Evolutionary conservation across 257 asterid species (phyloP), one percentile per base, ranked within the genome.

Genomic region (Apocynum venetum): DNA sequence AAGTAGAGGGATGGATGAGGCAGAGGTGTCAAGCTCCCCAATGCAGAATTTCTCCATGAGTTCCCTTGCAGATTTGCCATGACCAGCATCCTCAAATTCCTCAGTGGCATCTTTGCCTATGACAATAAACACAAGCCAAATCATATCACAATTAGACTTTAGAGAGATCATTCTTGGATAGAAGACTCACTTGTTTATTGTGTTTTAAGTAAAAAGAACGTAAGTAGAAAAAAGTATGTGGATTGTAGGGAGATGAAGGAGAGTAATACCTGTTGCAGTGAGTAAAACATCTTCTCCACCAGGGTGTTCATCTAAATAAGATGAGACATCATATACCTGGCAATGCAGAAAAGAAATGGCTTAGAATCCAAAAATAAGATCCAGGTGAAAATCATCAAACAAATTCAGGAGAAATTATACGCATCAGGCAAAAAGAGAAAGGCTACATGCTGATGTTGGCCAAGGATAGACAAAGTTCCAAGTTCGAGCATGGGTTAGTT

Each of bases 11-110:
- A 90, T 89, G 56, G 86, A 82, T 75, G 88, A 77, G 20, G 89
- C 60, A 64, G 83, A n/a, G 35, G 84, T 60, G 51, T 91, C 97
- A 17, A 95, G 88, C 84, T 95, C 99, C 77, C 99, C 99, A 13
- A 95, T 86, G 91, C 79, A 90, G 87, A 89, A 95, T 77, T 86
- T 74, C 80, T 85, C 91, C 98, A 95, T 86, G 9, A 82, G 89
- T 67, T 90, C 97, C 88, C 96, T 85, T 1, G 98, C 97, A 0
- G 75, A 75, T 86, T 89, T 88, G 91, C 98, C 89, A 55, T 95
- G 99, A 71, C 99, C 99, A 1, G 97, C 98, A 82, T 95, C 98
- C 86, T 95, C 99, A 57, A 93, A 95, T 71, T 93, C 99, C 7
- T 95, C 97, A 0, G 97, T 93, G 7, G 98, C 97, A 17, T 95